These are phyloP conservation scores for Vigna radiata DNA, from an alignment of 306 rosid species.

Conservation along the genomic window DNA sequence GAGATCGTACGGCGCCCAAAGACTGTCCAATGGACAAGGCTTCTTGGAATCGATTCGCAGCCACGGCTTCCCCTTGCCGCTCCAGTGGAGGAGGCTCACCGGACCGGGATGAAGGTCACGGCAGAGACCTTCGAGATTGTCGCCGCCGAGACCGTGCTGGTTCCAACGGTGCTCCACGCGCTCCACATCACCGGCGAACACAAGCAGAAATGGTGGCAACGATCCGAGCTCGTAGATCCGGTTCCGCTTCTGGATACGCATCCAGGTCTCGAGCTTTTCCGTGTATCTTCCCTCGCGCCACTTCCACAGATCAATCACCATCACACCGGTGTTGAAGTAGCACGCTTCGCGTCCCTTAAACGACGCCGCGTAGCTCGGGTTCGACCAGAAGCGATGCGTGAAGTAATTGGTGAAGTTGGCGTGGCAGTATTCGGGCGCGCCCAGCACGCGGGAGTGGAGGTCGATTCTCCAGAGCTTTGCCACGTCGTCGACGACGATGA, in stretches of 20 bases:
- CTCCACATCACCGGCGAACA: slow-evolving; percentile 83
- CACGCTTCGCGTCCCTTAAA: slow-evolving; percentile 65
- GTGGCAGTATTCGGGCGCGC: slow-evolving; percentile 95
- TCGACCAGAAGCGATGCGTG: slow-evolving; percentile 77
- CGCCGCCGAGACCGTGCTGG: slow-evolving; percentile 95
- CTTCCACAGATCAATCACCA: slow-evolving; percentile 85
- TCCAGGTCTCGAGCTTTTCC: slow-evolving; percentile 78
- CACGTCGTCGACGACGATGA: slow-evolving; percentile 89
- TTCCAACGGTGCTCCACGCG: slow-evolving; percentile 92
- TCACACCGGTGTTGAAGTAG: slow-evolving; percentile 93
- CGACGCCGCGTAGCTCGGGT: slow-evolving; percentile 58
- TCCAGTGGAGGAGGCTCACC: slow-evolving; percentile 89
- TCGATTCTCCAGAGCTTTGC: slow-evolving; percentile 82
- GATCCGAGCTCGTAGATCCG: slow-evolving; percentile 92
- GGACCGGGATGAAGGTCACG: slow-evolving; percentile 88
- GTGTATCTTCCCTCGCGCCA: slow-evolving; percentile 84
- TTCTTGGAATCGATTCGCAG: slow-evolving; percentile 75
- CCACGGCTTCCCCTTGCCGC: slow-evolving; percentile 98
- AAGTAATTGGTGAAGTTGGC: slow-evolving; percentile 88
- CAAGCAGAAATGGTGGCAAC: slow-evolving; percentile 82
- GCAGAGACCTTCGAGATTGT: slow-evolving; percentile 78
- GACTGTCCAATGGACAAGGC: slow-evolving; percentile 85
- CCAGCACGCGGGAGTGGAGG: slow-evolving; percentile 65
- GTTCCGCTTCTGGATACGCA: slow-evolving; percentile 80
- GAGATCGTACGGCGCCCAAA: slow-evolving; percentile 94